phyloP scores from a whole-genome alignment of 768 basidiomycete genomes.

The Scleroderma bovista region DNA sequence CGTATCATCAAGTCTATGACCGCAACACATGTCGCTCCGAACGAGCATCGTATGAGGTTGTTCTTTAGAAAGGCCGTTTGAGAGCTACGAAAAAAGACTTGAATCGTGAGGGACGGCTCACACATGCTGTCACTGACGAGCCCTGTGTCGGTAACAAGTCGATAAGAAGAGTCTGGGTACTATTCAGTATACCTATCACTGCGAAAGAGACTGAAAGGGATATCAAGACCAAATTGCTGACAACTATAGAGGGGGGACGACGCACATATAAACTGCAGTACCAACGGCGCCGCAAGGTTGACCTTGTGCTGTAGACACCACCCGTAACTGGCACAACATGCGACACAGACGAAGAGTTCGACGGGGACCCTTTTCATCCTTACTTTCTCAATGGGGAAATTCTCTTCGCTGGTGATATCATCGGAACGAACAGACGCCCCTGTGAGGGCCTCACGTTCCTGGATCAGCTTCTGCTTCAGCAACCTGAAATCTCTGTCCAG shows the following conservation, averaged over 20 bases:
- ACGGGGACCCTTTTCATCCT: constrained; percentile 44
- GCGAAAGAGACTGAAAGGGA: constrained; percentile 11
- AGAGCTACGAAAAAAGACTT: no score
- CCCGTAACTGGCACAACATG: constrained; percentile 48
- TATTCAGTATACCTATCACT: constrained; percentile 46
- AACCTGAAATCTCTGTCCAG: constrained; percentile 62
- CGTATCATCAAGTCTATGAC: neutral
- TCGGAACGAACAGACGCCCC: constrained; percentile 15
- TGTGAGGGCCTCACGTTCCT: constrained; percentile 11
- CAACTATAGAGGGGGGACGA: neutral
- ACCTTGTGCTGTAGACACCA: constrained; percentile 51
- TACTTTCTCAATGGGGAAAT: constrained; percentile 59
- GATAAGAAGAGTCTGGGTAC: constrained; percentile 55
- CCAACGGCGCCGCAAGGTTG: constrained; percentile 47
- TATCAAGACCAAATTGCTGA: neutral
- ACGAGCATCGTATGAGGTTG: constrained; percentile 57
- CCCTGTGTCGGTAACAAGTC: constrained; percentile 59
- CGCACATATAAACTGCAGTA: constrained; percentile 35
- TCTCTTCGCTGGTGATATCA: constrained; percentile 26
- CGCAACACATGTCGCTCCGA: constrained; percentile 17
- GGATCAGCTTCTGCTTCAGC: constrained; percentile 22
- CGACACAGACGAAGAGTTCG: constrained; percentile 34
- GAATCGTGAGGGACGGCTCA: constrained; percentile 30
- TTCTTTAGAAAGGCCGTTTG: constrained; percentile 38
- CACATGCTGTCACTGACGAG: constrained; percentile 68